Base-by-base conservation (phyloP, 2,329 filamentous ascomycete genomes). In the Diaporthe sp. region DNA sequence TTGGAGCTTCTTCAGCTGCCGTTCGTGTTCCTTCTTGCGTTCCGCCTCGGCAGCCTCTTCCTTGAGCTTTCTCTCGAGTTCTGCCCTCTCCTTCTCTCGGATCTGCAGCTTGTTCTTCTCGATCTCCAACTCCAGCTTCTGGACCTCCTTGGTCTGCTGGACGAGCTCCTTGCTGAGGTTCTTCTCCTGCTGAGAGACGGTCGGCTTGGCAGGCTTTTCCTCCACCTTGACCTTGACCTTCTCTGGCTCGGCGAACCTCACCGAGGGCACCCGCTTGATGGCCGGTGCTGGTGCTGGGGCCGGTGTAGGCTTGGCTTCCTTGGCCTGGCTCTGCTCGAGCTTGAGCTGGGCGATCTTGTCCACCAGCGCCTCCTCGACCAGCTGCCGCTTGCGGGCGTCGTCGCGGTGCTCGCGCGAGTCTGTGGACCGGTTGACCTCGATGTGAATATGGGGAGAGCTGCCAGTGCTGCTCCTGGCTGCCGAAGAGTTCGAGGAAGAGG, bases 261-360 rank as follows among this genome's bases (percentile, higher is more conserved):
- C 76, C 2, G 72, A 61, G n/a, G 61, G 70, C 0, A 44, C 65
- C 34, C 67, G 57, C 58, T 65, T 77, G 47, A 71, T n/a, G 12
- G 73, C n/a, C 20, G 73, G 25, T 10, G 55, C 55, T 1, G 68
- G 60, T 10, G 73, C 39, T 9, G 68, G 60, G 15, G 73, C 39
- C 9, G 75, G 47, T 4, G 42, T 20, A 13, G 61, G 17, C 51
- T 58, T 72, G 44, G 53, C 58, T 1, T 67, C 22, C 55, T 75
- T 72, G n/a, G 44, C 39, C 34, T 71, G 68, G 57, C 53, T 70
- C 72, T 77, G 74, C 60, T 77, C 76, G 22, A 72, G 61, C 72
- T 71, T 72, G 58, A 76, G 75, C 68, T 70, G 63, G 17, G 76
- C 76, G 28, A 77, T 76, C 61, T 73, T 74, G 65, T 72, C 73